These are phyloP conservation scores for Drechslera avenae DNA, from an alignment of 2,329 filamentous ascomycete species.

Conservation along the genomic window DNA sequence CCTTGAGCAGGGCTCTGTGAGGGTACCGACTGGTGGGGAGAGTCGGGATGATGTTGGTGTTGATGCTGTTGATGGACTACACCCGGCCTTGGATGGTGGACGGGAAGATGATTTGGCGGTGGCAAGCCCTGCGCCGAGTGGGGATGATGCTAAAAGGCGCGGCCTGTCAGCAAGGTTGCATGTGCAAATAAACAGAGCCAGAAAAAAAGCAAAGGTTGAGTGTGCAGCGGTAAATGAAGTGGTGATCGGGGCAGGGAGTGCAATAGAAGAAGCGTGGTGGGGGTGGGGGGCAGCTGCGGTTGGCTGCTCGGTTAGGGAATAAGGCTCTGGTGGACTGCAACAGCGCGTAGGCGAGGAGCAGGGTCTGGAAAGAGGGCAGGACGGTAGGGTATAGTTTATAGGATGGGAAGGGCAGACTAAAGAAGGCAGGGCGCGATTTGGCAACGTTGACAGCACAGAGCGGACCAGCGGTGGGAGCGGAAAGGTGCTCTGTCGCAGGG, in stretches of 20 bases:
- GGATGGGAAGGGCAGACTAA: slow-evolving; percentile 39
- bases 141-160: slow-evolving; percentile 69
- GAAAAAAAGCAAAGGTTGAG: slow-evolving; percentile 15
- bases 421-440: slow-evolving; percentile 27
- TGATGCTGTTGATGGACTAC: slow-evolving; percentile 62
- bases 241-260: slow-evolving; percentile 24
- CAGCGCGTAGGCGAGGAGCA: slow-evolving; percentile 43
- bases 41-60: slow-evolving; percentile 61
- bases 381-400: slow-evolving; percentile 45
- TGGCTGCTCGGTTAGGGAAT: slow-evolving; percentile 31
- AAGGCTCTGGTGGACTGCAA: slow-evolving; percentile 30
- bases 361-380: slow-evolving; percentile 39
- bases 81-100: slow-evolving; percentile 73
- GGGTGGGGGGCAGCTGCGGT: slow-evolving; percentile 27
- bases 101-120: slow-evolving; percentile 59
- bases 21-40: slow-evolving; percentile 63
- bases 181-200: slow-evolving; percentile 10
- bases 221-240: slow-evolving; percentile 3
- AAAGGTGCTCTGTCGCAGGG: slow-evolving; percentile 38
- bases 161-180: slow-evolving; percentile 38
- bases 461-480: slow-evolving; percentile 38
- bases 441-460: slow-evolving; percentile 42
- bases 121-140: slow-evolving; percentile 77
- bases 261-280: slow-evolving; percentile 19
- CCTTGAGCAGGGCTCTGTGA: slow-evolving; percentile 63